phyloP scores from a whole-genome alignment of 2,329 filamentous ascomycete genomes.

The Calonectria pteridis region DNA sequence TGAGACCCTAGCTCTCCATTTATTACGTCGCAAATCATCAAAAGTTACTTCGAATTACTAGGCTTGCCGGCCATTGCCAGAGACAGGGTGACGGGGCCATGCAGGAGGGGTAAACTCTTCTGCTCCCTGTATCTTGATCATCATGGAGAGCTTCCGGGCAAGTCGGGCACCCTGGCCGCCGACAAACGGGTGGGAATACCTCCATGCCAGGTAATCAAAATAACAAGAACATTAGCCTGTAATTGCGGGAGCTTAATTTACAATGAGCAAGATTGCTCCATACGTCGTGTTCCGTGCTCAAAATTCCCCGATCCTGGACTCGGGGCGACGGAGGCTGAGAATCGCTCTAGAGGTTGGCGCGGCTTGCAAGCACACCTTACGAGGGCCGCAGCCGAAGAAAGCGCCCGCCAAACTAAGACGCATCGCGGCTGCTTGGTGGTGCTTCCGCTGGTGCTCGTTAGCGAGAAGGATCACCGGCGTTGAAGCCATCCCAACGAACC shows the following conservation, averaged over 20 bases:
- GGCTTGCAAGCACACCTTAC: slow-evolving; percentile 20
- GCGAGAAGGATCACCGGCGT: slow-evolving; percentile 25
- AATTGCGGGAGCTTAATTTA: slow-evolving; percentile 34
- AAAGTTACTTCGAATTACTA: background rate
- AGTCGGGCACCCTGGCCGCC: background rate
- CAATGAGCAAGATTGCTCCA: background rate
- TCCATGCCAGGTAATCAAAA: background rate
- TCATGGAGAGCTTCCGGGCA: background rate
- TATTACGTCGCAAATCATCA: slow-evolving; percentile 12
- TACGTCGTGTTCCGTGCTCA: background rate
- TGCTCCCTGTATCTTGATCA: slow-evolving; percentile 5
- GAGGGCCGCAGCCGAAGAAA: slow-evolving; percentile 33
- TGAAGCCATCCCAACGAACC: slow-evolving; percentile 32
- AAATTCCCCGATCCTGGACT: background rate
- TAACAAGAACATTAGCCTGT: slow-evolving; percentile 24
- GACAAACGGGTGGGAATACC: background rate
- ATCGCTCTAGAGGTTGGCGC: slow-evolving; percentile 26
- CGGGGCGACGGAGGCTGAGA: background rate
- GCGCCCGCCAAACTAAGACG: slow-evolving; percentile 29
- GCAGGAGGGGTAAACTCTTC: background rate
- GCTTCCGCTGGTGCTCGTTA: slow-evolving; percentile 18
- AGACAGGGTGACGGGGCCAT: background rate
- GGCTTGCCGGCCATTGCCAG: background rate
- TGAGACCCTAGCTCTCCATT: background rate
- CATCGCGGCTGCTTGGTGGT: slow-evolving; percentile 13